These are phyloP conservation scores for Cystofilobasidium macerans DNA, from an alignment of 768 basidiomycete species.

Conservation along the genomic window DNA sequence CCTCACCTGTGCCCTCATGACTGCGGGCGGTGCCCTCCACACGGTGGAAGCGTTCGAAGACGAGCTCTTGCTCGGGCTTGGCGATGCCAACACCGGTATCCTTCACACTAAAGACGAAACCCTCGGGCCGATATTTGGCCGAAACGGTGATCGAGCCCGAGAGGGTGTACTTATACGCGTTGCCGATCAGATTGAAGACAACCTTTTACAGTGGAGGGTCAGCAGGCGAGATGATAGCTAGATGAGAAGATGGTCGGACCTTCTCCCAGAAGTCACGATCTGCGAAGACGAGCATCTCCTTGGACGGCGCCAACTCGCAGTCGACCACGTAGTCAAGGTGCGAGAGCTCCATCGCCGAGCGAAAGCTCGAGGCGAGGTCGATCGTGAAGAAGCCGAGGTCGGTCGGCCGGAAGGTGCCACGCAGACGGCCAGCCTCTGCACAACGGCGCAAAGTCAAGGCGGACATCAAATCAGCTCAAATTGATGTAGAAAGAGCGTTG, in stretches of 20 bases:
- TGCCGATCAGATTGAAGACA: conserved; percentile 19
- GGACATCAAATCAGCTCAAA: background rate
- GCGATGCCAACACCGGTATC: conserved; percentile 43
- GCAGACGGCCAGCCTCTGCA: conserved; percentile 37
- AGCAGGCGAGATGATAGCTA: background rate
- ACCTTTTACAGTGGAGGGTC: background rate
- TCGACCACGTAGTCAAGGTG: conserved; percentile 34
- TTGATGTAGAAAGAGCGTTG: background rate
- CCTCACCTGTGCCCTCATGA: conserved; percentile 33
- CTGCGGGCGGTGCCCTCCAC: conserved; percentile 37
- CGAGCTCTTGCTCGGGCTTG: conserved; percentile 10
- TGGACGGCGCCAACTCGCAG: conserved; percentile 30
- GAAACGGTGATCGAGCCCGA: background rate
- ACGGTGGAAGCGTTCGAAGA: conserved; percentile 41
- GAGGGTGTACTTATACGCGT: conserved; percentile 27
- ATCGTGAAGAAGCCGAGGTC: conserved; percentile 36
- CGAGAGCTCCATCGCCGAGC: conserved; percentile 36
- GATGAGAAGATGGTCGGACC: background rate
- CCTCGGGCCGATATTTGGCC: conserved; percentile 33
- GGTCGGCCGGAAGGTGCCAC: conserved; percentile 37
- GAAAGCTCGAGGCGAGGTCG: conserved; percentile 39
- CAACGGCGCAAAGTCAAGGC: background rate
- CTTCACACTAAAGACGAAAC: conserved; percentile 36
- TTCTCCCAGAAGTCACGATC: conserved; percentile 41
- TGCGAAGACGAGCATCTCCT: conserved; percentile 30